phyloP scores from a whole-genome alignment of 345 rosid genomes.

The Sonneratia caseolaris region DNA sequence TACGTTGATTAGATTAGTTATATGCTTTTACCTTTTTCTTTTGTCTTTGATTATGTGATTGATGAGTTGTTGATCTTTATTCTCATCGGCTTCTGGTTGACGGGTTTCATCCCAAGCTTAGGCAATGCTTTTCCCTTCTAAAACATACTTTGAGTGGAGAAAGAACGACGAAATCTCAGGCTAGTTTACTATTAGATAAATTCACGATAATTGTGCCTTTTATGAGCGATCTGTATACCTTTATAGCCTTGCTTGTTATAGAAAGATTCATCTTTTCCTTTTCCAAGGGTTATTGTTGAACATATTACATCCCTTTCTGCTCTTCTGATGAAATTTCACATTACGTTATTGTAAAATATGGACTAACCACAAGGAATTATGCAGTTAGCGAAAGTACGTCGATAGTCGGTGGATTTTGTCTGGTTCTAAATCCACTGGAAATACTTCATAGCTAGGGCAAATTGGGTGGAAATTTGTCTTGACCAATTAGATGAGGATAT shows the following conservation, averaged over 20 bases:
- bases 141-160: background rate
- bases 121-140: background rate
- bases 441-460: background rate
- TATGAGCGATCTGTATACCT: too few species aligned
- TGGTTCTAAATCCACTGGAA: too few species aligned
- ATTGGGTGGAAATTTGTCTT: background rate
- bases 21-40: background rate
- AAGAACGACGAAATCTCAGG: background rate
- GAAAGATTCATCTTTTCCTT: background rate
- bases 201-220: background rate
- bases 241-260: background rate
- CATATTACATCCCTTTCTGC: too few species aligned
- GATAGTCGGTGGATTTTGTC: too few species aligned
- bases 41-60: background rate
- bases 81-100: background rate
- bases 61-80: background rate
- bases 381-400: background rate
- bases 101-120: background rate
- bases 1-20: background rate
- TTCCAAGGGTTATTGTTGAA: background rate
- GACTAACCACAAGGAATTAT: background rate
- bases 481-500: background rate
- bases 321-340: too few species aligned
- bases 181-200: background rate
- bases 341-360: too few species aligned